Evolutionary conservation across 1,284 basidiomycete species (phyloP).

Genomic region (Inonotus hispidus): DNA sequence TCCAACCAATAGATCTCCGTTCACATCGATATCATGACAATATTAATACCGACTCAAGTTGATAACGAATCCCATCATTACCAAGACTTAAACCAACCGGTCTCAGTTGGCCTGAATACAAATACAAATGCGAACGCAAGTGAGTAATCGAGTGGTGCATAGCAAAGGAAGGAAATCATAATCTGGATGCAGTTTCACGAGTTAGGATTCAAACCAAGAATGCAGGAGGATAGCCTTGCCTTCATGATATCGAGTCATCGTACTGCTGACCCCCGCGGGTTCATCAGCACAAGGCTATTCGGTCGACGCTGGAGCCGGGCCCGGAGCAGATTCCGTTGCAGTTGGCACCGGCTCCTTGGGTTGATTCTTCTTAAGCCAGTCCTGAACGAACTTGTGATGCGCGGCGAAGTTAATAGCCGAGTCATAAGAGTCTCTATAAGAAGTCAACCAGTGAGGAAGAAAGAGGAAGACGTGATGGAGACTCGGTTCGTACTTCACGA

Average conservation of each 20-base stretch:
- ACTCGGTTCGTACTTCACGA: slow-evolving; percentile 44
- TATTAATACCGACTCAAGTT: too few relatives aligned
- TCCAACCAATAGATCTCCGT: too few relatives aligned
- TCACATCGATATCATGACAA: too few relatives aligned
- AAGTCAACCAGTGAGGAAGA: neutral
- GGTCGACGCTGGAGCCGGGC: neutral
- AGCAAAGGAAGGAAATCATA: neutral
- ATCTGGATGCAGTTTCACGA: neutral
- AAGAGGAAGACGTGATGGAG: neutral
- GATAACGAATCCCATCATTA: too few relatives aligned
- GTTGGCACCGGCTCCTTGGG: neutral
- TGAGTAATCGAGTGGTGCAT: too few relatives aligned
- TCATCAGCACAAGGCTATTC: neutral
- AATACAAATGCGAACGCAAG: too few relatives aligned
- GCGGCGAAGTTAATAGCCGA: slow-evolving; percentile 54
- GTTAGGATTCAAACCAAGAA: neutral
- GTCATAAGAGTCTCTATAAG: slow-evolving; percentile 45
- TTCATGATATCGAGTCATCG: neutral
- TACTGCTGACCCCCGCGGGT: neutral
- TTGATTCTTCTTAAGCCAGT: slow-evolving; percentile 38
- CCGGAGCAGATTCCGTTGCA: neutral
- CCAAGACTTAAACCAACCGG: too few relatives aligned
- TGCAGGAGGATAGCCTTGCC: neutral
- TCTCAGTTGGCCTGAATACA: too few relatives aligned
- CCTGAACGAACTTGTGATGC: slow-evolving; percentile 63